Base-by-base conservation (phyloP, 257 asterid species). In the Jasminum sambac region DNA sequence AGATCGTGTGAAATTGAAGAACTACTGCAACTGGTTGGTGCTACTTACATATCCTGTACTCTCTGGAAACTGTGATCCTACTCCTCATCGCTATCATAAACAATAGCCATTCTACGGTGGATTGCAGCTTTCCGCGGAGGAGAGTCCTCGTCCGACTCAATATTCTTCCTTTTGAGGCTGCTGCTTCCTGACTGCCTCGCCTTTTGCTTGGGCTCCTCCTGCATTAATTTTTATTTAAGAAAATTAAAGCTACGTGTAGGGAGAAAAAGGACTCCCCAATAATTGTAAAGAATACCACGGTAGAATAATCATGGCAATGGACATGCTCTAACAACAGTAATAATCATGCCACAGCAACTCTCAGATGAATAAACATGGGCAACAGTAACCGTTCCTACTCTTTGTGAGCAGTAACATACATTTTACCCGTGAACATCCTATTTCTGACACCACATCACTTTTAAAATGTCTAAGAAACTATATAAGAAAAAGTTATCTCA, bases 141-240 rank as follows among this genome's bases (percentile, higher is more conserved):
- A 72, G 96, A 86, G 67, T 89, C 99, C 76, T 87, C 97, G 44
- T 94, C 99, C 2, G 97, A 94, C 72, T 94, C 97, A 4, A 94
- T 88, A 63, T 74, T 89, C 84, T 91, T 91, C 75, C 96, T 82
- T 82, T 89, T 94, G 64, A 71, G 71, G 70, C 87, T 70, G 70
- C 87, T 70, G 69, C 94, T 81, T 73, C 88, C 79, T 6, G 88
- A 74, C 69, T 73, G 87, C 87, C 82, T 88, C 10, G 19, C 71
- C 89, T 84, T 87, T 63, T 82, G 95, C 84, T 80, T 88, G 24
- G 90, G 92, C 79, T 83, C 96, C 97, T 94, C 89, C 69, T 39
- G 66, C 76, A 59, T 21, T 64, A 71, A 19, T 55, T 12, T 55
- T 55, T 55, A 41, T 67, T 71, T 21, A 38, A 48, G 21, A 44